Evolutionary conservation across 805 yeast species (phyloP).

Genomic region (Metschnikowia matae): DNA sequence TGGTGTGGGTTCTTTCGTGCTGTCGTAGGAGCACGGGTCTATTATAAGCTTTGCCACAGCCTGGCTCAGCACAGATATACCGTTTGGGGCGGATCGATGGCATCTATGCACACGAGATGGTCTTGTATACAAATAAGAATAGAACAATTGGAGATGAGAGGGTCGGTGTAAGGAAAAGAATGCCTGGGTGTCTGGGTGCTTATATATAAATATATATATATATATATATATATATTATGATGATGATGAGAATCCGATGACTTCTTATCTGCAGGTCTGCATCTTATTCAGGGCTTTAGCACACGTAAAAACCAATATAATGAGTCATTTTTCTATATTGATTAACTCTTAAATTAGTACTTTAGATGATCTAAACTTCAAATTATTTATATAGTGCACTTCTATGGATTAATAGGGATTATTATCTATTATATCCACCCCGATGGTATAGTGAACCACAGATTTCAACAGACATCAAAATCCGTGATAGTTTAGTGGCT

Average conservation of each 20-base stretch:
- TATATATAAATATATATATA: not conserved
- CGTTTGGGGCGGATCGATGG: conserved; percentile 46
- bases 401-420: no score
- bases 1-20: conserved; percentile 74
- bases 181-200: not conserved
- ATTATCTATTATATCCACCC: no score
- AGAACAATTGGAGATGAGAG: not conserved
- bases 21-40: conserved; percentile 81
- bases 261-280: not conserved
- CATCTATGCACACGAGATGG: not conserved
- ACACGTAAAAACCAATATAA: no score
- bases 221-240: not conserved
- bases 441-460: not conserved
- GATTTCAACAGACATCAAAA: not conserved
- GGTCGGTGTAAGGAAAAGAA: not conserved
- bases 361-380: no score
- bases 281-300: not conserved
- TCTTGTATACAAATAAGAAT: no score
- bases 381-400: no score
- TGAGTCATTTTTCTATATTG: no score
- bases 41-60: conserved; percentile 72
- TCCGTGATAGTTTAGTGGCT: conserved; percentile 22
- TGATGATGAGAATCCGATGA: not conserved
- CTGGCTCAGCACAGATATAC: conserved; percentile 58
- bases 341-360: no score